These are phyloP conservation scores for Exophiala lecanii-corni DNA, from an alignment of 2,329 filamentous ascomycete genomes.

Conservation along the genomic window DNA sequence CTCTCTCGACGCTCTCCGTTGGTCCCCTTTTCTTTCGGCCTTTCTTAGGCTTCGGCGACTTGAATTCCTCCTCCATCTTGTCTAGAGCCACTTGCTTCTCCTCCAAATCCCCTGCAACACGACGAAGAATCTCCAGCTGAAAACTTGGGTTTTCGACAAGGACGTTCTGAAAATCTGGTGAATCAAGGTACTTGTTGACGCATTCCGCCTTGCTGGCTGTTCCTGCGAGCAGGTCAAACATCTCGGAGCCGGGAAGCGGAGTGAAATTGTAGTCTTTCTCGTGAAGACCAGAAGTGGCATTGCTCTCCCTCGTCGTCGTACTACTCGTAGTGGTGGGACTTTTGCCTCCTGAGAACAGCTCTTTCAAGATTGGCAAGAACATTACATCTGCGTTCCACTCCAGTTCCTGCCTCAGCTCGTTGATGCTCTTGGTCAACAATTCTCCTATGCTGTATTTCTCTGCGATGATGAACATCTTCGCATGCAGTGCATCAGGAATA, in stretches of 20 bases:
- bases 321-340: no score
- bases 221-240: constrained; percentile 10
- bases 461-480: constrained; percentile 18
- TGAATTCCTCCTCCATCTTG: not conserved
- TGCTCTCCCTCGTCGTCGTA: not conserved
- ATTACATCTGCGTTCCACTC: not conserved
- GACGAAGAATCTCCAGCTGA: constrained; percentile 5
- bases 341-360: not conserved
- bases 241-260: not conserved
- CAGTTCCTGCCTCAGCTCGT: constrained; percentile 6
- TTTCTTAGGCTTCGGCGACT: constrained; percentile 4
- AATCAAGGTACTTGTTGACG: not conserved
- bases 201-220: not conserved
- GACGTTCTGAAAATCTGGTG: constrained; percentile 4
- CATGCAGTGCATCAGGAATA: constrained; percentile 7
- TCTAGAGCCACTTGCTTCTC: not conserved
- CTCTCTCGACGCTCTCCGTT: not conserved
- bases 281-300: not conserved
- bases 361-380: constrained; percentile 5
- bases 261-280: not conserved
- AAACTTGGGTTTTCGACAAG: constrained; percentile 7
- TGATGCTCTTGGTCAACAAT: not conserved
- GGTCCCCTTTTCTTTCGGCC: constrained; percentile 1
- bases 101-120: not conserved
- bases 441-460: constrained; percentile 15